Evolutionary conservation across 2,329 filamentous ascomycete genomes (phyloP).

Genomic region (Aspergillus sp.): DNA sequence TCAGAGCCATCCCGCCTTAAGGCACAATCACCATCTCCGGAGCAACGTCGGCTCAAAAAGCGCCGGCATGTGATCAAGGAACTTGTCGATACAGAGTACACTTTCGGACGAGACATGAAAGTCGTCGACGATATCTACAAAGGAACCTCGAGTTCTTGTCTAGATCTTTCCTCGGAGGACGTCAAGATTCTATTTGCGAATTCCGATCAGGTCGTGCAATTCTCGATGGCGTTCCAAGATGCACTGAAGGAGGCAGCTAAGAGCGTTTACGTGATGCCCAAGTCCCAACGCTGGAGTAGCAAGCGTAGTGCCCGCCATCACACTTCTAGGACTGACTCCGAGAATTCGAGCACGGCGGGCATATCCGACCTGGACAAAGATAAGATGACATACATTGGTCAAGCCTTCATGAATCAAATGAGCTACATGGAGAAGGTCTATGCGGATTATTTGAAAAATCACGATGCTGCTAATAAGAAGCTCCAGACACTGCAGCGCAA

Average conservation of each 20-base stretch:
- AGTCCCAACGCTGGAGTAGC: slow-evolving; percentile 55
- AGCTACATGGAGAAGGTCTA: slow-evolving; percentile 65
- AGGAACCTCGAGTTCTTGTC: slow-evolving; percentile 80
- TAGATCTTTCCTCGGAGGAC: slow-evolving; percentile 77
- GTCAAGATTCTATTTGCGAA: slow-evolving; percentile 92
- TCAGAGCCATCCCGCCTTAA: slow-evolving; percentile 26
- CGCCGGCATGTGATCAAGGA: slow-evolving; percentile 87
- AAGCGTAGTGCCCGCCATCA: slow-evolving; percentile 51
- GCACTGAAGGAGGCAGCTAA: slow-evolving; percentile 77
- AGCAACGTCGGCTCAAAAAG: slow-evolving; percentile 65
- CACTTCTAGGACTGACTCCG: slow-evolving; percentile 31
- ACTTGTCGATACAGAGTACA: slow-evolving; percentile 86
- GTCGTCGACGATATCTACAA: slow-evolving; percentile 98
- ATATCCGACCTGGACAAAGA: slow-evolving; percentile 58
- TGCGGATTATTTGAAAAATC: slow-evolving; percentile 65
- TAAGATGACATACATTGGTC: slow-evolving; percentile 58
- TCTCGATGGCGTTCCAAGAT: slow-evolving; percentile 77
- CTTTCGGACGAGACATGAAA: slow-evolving; percentile 93
- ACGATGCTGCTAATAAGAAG: slow-evolving; percentile 64
- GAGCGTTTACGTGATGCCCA: slow-evolving; percentile 72
- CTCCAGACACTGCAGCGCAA: slow-evolving; percentile 53
- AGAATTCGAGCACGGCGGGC: slow-evolving; percentile 29
- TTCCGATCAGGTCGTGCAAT: slow-evolving; percentile 83
- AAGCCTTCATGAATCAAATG: slow-evolving; percentile 59
- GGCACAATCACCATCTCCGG: slow-evolving; percentile 37